phyloP scores from a whole-genome alignment of 73 alveolate species.

The Paramecium octaurelia region DNA sequence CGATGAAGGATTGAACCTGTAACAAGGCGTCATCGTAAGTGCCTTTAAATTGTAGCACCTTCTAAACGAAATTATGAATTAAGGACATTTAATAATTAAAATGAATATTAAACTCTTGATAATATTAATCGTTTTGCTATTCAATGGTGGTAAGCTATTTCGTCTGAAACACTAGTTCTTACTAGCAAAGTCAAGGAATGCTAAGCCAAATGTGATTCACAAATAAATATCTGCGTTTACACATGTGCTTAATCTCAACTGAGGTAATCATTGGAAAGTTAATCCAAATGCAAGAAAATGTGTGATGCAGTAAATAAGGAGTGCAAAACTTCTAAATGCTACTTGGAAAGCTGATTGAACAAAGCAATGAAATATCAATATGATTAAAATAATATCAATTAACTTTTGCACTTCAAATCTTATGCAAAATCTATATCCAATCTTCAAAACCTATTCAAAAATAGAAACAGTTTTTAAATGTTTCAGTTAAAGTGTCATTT shows the following conservation, averaged over 20 bases:
- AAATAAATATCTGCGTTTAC: neutral
- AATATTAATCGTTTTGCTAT: neutral
- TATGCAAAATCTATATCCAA: neutral
- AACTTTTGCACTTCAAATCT: neutral
- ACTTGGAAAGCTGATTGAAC: neutral
- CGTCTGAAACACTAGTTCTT: neutral
- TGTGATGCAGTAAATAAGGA: neutral
- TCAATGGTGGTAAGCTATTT: neutral
- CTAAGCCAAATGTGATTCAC: neutral
- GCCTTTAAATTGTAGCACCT: neutral
- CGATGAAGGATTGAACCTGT: neutral
- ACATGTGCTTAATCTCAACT: neutral
- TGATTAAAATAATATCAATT: neutral
- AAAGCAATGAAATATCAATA: neutral
- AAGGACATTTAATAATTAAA: neutral
- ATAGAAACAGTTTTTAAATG: neutral
- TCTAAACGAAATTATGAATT: neutral
- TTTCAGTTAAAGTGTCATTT: neutral
- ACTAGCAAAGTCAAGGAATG: neutral
- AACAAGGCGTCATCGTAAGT: neutral
- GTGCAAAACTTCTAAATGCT: neutral
- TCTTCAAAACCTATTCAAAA: neutral
- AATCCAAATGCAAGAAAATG: neutral
- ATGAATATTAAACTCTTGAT: neutral
- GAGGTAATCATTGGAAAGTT: constrained; percentile 11